Percentiles rank a stretch among this genome's conserved stretches.
Evolutionary conservation across 2,329 filamentous ascomycete genomes (phyloP).

Genomic region (Penicillium sp.): DNA sequence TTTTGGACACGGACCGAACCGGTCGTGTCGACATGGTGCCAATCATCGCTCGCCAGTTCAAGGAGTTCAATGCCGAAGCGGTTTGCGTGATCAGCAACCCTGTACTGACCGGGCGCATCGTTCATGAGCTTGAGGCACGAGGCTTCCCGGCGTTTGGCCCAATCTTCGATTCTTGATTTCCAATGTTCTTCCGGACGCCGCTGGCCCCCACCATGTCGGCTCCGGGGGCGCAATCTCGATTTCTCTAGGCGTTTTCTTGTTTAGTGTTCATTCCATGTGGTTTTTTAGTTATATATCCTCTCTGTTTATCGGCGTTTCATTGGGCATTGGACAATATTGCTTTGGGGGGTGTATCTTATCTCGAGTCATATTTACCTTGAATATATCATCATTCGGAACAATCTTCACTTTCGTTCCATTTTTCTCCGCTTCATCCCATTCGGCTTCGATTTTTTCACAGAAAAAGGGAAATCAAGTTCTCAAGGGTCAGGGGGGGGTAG

Average conservation of each 20-base stretch:
- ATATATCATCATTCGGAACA: neutral
- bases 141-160: slow-evolving; percentile 70
- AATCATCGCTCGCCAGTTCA: slow-evolving; percentile 54
- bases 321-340: neutral
- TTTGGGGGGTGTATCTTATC: neutral
- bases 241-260: neutral
- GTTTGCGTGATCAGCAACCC: slow-evolving; percentile 74
- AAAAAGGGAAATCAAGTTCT: neutral
- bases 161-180: slow-evolving; percentile 65
- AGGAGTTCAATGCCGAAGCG: slow-evolving; percentile 58
- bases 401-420: neutral
- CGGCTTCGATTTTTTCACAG: neutral
- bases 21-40: slow-evolving; percentile 64
- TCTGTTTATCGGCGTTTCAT: neutral
- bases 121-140: slow-evolving; percentile 66
- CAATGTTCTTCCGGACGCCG: neutral
- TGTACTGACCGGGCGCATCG: slow-evolving; percentile 65
- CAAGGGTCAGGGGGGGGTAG: neutral
- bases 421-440: neutral
- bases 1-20: slow-evolving; percentile 64
- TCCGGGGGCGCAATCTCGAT: neutral
- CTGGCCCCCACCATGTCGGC: neutral
- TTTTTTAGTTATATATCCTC: neutral
- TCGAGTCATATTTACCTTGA: neutral
- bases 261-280: neutral